These are phyloP conservation scores for Erodium maritimum DNA, from an alignment of 345 rosid genomes.

Conservation along the genomic window DNA sequence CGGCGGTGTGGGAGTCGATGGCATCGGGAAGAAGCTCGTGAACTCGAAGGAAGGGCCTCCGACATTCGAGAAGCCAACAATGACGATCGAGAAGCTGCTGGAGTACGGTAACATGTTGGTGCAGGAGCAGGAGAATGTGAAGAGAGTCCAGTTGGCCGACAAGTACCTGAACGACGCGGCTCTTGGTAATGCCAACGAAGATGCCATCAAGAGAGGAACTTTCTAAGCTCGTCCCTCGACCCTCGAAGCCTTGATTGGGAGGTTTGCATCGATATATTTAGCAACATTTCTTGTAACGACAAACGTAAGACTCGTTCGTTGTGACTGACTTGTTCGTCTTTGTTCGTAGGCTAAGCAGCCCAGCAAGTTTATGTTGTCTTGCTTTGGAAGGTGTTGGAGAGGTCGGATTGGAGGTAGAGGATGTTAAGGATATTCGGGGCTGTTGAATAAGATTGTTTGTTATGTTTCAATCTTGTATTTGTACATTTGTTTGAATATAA, in stretches of 20 bases:
- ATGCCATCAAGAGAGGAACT: slow-evolving; percentile 47
- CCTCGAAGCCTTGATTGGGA: too few species aligned
- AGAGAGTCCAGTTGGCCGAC: slow-evolving; percentile 94
- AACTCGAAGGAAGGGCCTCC: slow-evolving; percentile 86
- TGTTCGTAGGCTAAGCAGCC: slow-evolving; percentile 83
- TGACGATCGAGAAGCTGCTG: slow-evolving; percentile 61
- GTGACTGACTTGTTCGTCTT: too few species aligned
- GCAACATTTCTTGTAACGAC: slow-evolving; percentile 2
- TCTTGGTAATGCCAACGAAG: slow-evolving; percentile 76
- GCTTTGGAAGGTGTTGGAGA: slow-evolving; percentile 84
- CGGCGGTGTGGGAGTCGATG: slow-evolving; percentile 40
- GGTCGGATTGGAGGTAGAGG: slow-evolving; percentile 91
- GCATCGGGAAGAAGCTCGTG: slow-evolving; percentile 72
- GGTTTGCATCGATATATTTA: background rate
- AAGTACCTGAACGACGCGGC: slow-evolving; percentile 76
- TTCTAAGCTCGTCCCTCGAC: slow-evolving; percentile 47
- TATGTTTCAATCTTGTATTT: too few species aligned
- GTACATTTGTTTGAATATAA: too few species aligned
- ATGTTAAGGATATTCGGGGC: too few species aligned
- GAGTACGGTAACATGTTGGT: slow-evolving; percentile 86
- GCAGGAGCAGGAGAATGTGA: slow-evolving; percentile 81
- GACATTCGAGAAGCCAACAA: slow-evolving; percentile 60
- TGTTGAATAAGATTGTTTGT: too few species aligned
- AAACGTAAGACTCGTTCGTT: too few species aligned
- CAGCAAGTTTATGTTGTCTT: slow-evolving; percentile 62